Evolutionary conservation across 116 monocot genomes (phyloP), one percentile per base, ranked within the genome.

Genomic region (Posidonia oceanica): DNA sequence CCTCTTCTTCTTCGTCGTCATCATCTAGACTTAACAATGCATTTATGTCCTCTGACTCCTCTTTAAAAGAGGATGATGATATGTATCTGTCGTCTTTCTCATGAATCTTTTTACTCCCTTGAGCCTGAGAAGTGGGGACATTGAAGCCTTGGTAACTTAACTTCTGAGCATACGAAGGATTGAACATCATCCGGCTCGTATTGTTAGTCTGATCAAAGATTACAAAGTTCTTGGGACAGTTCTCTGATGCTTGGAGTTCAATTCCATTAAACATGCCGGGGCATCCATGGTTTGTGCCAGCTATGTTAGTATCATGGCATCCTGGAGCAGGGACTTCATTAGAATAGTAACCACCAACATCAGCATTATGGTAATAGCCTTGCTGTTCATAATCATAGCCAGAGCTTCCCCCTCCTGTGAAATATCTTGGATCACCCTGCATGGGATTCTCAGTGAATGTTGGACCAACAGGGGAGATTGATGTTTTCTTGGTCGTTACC

Each of bases 11-110:
- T 21, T 75, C 78, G 18, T 76, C 72, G 8, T 80, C 83, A 0
- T 75, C 75, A 29, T 79, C 81, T 14, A 81, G 77, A 61, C 83
- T 81, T 14, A 91, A 68, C 63, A 91, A 58, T 20, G 87, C 85
- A 71, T 91, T 76, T 14, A 91, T 87, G 14, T 91, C 91, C 56
- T 81, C 81, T 22, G 91, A 73, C 59, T 91, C 83, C 63, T 91
- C 91, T 65, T 85, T 85, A 21, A 84, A 63, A 21, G 85, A 77
- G 7, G 82, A 72, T 6, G 83, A 81, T 14, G 48, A 42, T 11
- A 72, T 61, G 52, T 74, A 54, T 8, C 68, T 55, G 59, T 80
- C 73, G 36, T 80, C 70, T 59, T 59, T 77, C 37, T 72, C 68
- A 0, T 36, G 44, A 72, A 54, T 69, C 64, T 71, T 76, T 60